Conservation (phyloP, 345 rosid species). For the Eucalyptus victrix region DNA sequence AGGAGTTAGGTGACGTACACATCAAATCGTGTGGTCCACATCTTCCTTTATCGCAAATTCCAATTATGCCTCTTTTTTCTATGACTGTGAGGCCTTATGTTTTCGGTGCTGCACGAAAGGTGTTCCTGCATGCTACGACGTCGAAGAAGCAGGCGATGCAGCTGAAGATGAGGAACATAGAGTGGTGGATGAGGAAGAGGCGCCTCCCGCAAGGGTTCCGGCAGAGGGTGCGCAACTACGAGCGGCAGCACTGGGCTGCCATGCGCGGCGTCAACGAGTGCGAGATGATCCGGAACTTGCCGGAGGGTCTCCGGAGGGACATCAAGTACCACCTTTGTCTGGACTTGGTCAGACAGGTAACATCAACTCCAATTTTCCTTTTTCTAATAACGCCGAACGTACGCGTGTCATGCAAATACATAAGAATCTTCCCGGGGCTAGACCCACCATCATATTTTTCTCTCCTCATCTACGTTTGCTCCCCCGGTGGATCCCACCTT, state of each 20-base stretch:
- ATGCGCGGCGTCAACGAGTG: constrained; percentile 93
- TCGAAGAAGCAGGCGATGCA: constrained; percentile 99
- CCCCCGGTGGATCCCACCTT: background rate
- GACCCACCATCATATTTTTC: background rate
- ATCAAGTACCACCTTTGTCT: constrained; percentile 93
- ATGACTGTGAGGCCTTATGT: background rate
- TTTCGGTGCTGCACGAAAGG: constrained; percentile 9
- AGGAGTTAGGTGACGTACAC: background rate
- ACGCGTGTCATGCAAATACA: background rate
- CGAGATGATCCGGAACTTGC: constrained; percentile 79
- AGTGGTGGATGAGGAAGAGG: constrained; percentile 99
- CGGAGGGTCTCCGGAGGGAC: constrained; percentile 91
- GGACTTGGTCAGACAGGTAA: constrained; percentile 88
- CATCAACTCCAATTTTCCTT: background rate
- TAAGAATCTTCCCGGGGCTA: background rate
- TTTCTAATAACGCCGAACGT: background rate
- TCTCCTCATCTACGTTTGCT: background rate
- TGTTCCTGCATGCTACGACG: constrained; percentile 79
- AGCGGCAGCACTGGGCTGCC: constrained; percentile 94
- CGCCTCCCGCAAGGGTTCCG: constrained; percentile 67
- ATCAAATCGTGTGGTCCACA: background rate
- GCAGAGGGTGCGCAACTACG: constrained; percentile 87
- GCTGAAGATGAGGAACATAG: constrained; percentile 91
- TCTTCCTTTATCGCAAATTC: background rate
- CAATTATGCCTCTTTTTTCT: background rate